phyloP scores from a whole-genome alignment of 73 alveolate genomes.

The Effrenium voratum region DNA sequence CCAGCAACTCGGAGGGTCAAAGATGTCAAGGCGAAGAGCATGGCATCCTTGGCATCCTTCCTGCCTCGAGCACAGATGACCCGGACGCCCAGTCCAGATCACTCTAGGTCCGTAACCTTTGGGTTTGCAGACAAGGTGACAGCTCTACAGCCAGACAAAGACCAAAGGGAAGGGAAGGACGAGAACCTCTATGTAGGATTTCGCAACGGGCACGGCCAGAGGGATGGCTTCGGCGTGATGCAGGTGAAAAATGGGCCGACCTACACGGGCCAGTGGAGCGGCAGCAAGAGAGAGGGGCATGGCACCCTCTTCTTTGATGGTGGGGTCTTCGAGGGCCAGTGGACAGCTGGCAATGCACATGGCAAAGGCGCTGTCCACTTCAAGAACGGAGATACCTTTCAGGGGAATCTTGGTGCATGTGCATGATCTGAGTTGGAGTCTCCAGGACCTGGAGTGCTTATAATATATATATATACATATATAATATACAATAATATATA shows the following conservation, averaged over 20 bases:
- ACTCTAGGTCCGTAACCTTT: too few species aligned
- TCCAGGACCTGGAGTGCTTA: too few species aligned
- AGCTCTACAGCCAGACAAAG: not conserved
- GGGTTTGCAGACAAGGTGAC: conserved; percentile 19
- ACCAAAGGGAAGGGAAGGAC: not conserved
- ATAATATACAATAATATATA: too few species aligned
- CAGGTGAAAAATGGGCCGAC: conserved; percentile 57
- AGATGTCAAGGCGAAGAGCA: too few species aligned
- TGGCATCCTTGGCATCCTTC: too few species aligned
- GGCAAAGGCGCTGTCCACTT: conserved; percentile 66
- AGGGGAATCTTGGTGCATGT: too few species aligned
- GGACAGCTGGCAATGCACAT: conserved; percentile 77
- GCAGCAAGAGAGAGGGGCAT: conserved; percentile 63
- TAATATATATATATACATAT: too few species aligned
- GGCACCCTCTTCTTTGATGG: conserved; percentile 69
- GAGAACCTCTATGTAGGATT: conserved; percentile 64
- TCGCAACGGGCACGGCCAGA: conserved; percentile 57
- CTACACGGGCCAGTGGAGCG: conserved; percentile 83
- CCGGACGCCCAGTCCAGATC: too few species aligned
- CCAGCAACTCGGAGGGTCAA: too few species aligned
- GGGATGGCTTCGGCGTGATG: conserved; percentile 86
- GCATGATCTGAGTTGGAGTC: too few species aligned
- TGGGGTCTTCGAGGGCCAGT: conserved; percentile 89
- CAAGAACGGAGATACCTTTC: conserved; percentile 48
- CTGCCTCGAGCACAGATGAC: too few species aligned